phyloP scores from a whole-genome alignment of 139 green algal genomes.

The Chlorella sorokiniana region DNA sequence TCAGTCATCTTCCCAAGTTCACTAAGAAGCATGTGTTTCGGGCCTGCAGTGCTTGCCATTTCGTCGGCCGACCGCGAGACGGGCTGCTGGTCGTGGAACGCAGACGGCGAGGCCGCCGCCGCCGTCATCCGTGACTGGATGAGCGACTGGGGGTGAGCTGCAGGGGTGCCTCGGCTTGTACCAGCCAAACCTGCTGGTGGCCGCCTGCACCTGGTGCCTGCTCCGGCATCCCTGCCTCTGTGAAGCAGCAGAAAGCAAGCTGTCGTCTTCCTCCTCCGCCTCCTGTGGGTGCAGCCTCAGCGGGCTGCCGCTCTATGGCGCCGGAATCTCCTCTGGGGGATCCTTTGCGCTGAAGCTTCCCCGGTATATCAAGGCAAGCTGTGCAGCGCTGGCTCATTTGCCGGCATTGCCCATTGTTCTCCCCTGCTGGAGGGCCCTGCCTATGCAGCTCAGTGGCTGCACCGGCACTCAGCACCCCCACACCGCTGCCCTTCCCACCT shows the following conservation, averaged over 20 bases:
- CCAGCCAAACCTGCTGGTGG: background rate
- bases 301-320: background rate
- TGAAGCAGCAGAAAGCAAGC: background rate
- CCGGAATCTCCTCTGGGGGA: background rate
- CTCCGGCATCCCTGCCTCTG: background rate
- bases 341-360: slow-evolving; percentile 6
- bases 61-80: background rate
- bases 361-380: background rate
- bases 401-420: background rate
- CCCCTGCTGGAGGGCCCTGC: background rate
- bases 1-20: background rate
- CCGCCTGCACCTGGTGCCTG: background rate
- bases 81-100: slow-evolving; percentile 18
- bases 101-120: background rate
- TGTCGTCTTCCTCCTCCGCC: background rate
- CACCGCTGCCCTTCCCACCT: too few relatives aligned
- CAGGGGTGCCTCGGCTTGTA: background rate
- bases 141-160: background rate
- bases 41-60: slow-evolving; percentile 5
- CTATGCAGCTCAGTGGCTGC: too few relatives aligned
- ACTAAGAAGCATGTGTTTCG: too few relatives aligned
- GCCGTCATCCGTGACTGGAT: background rate
- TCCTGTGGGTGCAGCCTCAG: background rate
- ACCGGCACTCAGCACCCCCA: too few relatives aligned
- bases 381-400: background rate